A percentile compares a stretch with the other conserved stretches of the same genome.
These are phyloP conservation scores for Cercospora sesami DNA, from an alignment of 2,329 filamentous ascomycete genomes.

Conservation along the genomic window DNA sequence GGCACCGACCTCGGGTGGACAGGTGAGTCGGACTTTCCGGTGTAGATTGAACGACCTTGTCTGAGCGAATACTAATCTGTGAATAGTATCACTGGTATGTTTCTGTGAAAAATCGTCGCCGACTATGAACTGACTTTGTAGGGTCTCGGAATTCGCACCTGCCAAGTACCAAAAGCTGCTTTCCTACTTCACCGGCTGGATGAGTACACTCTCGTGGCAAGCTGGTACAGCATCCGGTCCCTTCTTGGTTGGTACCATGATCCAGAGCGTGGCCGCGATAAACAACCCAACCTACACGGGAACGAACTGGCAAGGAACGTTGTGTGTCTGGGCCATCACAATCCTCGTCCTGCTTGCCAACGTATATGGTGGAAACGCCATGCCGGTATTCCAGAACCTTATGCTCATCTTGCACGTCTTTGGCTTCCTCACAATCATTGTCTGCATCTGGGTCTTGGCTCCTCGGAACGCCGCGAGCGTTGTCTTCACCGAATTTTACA, in stretches of 20 bases:
- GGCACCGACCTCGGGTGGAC: constrained; percentile 37
- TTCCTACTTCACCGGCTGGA: constrained; percentile 46
- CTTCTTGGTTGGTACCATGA: constrained; percentile 51
- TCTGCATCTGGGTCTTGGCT: constrained; percentile 34
- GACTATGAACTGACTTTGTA: not conserved
- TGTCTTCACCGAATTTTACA: constrained; percentile 44
- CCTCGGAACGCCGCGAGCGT: constrained; percentile 31
- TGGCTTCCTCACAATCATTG: constrained; percentile 40
- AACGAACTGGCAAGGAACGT: constrained; percentile 51
- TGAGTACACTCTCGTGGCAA: constrained; percentile 53
- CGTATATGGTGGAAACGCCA: constrained; percentile 36
- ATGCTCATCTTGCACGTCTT: constrained; percentile 44
- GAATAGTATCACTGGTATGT: constrained; percentile 32
- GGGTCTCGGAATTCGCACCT: constrained; percentile 38
- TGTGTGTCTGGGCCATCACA: constrained; percentile 51
- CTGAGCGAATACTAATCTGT: constrained; percentile 18
- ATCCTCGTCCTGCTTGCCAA: constrained; percentile 48
- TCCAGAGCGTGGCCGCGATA: constrained; percentile 48
- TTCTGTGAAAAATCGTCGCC: not conserved
- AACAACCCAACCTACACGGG: constrained; percentile 45
- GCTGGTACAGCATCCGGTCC: constrained; percentile 51
- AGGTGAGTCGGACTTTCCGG: constrained; percentile 11
- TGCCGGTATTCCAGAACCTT: constrained; percentile 44
- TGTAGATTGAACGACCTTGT: constrained; percentile 11
- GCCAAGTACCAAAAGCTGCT: constrained; percentile 33